Conservation (phyloP, 176 grass and related monocot species). For the Urochloa ruziziensis region DNA sequence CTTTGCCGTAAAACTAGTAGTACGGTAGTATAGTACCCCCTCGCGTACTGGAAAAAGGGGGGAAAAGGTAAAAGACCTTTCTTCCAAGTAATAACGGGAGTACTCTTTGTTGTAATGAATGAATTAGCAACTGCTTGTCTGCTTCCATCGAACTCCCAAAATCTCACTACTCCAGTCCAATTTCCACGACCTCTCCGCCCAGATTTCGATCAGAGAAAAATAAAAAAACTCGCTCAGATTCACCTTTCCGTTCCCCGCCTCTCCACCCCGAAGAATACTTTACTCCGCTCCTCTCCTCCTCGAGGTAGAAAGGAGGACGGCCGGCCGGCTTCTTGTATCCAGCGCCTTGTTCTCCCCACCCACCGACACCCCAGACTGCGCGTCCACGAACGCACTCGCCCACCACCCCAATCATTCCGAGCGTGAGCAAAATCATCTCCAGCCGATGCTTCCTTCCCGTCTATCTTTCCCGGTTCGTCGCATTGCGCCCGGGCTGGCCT, state of each 20-base stretch:
- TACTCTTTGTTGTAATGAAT: too few relatives aligned
- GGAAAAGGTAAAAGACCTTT: background rate
- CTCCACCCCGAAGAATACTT: background rate
- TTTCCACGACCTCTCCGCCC: background rate
- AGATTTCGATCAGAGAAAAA: background rate
- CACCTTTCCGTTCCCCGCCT: background rate
- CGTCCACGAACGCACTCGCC: conserved; percentile 28
- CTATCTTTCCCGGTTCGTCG: conserved; percentile 8
- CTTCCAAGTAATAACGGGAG: background rate
- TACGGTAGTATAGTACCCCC: background rate
- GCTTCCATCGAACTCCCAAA: too few relatives aligned
- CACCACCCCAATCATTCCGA: conserved; percentile 5
- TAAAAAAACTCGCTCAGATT: background rate
- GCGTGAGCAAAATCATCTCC: background rate
- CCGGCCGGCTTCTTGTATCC: background rate
- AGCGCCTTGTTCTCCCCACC: conserved; percentile 18
- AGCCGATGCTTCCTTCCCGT: background rate
- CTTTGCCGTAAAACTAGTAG: background rate
- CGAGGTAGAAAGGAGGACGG: background rate
- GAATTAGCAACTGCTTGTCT: too few relatives aligned
- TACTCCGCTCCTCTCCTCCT: background rate
- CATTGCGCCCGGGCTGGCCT: conserved; percentile 9
- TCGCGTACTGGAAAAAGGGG: background rate
- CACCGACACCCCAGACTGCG: conserved; percentile 38
- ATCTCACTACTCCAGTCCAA: background rate